A percentile compares a stretch with the other conserved stretches of the same genome.
These are phyloP conservation scores for Pestalotiopsis sp. DNA, from an alignment of 2,329 filamentous ascomycete genomes.

Conservation along the genomic window DNA sequence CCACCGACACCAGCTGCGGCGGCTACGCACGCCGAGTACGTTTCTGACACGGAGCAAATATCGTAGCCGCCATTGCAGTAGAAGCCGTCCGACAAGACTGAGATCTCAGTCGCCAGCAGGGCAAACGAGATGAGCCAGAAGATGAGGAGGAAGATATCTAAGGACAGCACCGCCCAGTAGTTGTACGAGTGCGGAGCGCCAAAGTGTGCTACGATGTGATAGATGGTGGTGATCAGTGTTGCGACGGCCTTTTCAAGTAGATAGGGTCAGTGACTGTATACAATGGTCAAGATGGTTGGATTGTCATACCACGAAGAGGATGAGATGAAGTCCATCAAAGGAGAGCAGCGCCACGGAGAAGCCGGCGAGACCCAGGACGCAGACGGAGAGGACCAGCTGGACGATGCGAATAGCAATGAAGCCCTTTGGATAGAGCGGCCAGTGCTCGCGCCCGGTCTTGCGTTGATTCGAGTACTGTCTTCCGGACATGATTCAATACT, in stretches of 20 bases:
- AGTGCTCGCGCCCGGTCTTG: slow-evolving; percentile 41
- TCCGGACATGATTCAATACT: background rate
- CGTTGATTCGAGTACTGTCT: slow-evolving; percentile 31
- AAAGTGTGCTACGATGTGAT: slow-evolving; percentile 45
- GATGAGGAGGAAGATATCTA: slow-evolving; percentile 52
- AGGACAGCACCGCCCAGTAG: slow-evolving; percentile 50
- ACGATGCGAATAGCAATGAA: slow-evolving; percentile 45
- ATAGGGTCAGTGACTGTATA: background rate
- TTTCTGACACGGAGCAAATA: slow-evolving; percentile 12
- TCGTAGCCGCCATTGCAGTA: slow-evolving; percentile 23
- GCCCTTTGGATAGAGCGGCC: slow-evolving; percentile 44
- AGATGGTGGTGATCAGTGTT: slow-evolving; percentile 45
- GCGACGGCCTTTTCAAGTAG: slow-evolving; percentile 35
- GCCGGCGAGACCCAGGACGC: slow-evolving; percentile 46
- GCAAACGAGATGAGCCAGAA: slow-evolving; percentile 52
- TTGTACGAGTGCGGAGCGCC: slow-evolving; percentile 46
- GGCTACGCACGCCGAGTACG: slow-evolving; percentile 27
- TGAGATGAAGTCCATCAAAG: slow-evolving; percentile 25
- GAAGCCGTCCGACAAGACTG: slow-evolving; percentile 18
- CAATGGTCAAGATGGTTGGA: slow-evolving; percentile 2
- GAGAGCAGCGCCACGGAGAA: slow-evolving; percentile 39
- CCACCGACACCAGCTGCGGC: slow-evolving; percentile 41
- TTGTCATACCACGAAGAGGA: slow-evolving; percentile 41
- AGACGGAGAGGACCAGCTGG: slow-evolving; percentile 45
- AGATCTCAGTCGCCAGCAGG: slow-evolving; percentile 38